Evolutionary conservation across 371 early-diverging fungal genomes (phyloP).

Genomic region (Sporodiniella umbellata): DNA sequence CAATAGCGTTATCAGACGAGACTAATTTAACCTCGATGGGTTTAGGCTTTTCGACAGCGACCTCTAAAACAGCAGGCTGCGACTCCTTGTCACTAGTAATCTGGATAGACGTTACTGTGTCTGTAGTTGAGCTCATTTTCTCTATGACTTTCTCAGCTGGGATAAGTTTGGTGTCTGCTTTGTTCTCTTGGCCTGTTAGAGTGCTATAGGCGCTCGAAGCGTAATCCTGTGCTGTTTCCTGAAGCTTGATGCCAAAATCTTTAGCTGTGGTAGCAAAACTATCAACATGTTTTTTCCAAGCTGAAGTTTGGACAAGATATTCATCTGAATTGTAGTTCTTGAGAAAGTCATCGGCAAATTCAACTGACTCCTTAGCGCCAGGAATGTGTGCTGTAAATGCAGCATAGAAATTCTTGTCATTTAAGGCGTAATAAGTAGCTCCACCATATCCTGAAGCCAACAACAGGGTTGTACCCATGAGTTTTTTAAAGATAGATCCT

Average conservation of each 20-base stretch:
- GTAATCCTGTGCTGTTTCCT: conserved; percentile 16
- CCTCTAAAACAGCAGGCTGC: conserved; percentile 13
- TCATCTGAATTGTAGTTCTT: conserved; percentile 11
- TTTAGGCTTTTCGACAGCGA: conserved; percentile 21
- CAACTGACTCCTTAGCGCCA: conserved; percentile 12
- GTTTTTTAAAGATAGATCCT: conserved; percentile 7
- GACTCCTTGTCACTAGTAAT: conserved; percentile 12
- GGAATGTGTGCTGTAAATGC: conserved; percentile 16
- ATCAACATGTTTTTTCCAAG: conserved; percentile 12
- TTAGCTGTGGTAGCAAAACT: conserved; percentile 10
- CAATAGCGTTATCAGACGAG: conserved; percentile 12
- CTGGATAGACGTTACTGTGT: conserved; percentile 6
- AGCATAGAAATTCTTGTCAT: conserved; percentile 11
- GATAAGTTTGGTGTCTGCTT: conserved; percentile 2
- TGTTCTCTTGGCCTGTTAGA: conserved; percentile 23
- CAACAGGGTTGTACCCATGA: conserved; percentile 5
- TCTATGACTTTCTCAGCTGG: neutral
- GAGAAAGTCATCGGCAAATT: conserved; percentile 9
- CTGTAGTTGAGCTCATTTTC: conserved; percentile 7
- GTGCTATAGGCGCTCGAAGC: conserved; percentile 7
- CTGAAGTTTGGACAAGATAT: conserved; percentile 7
- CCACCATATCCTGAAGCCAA: conserved; percentile 11
- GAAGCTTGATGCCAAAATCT: conserved; percentile 8
- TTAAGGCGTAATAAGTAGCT: conserved; percentile 14
- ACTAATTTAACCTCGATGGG: conserved; percentile 19